Evolutionary conservation across 345 rosid species (phyloP).

Genomic region (Geranium rotundifolium): DNA sequence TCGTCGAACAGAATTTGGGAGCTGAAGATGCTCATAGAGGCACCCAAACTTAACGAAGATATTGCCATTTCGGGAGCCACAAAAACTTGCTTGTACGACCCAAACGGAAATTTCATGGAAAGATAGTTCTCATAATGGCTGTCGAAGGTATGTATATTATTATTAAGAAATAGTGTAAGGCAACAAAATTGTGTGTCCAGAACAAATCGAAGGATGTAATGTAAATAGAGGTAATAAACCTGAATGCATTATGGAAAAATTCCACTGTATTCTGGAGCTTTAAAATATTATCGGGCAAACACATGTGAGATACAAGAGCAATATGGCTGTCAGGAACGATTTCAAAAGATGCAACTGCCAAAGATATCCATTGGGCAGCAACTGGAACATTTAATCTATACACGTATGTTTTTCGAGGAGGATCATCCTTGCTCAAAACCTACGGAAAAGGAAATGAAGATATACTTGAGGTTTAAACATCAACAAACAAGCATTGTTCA

Average conservation of each 20-base stretch:
- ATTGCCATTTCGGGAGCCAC: conserved; percentile 79
- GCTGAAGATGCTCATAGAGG: conserved; percentile 69
- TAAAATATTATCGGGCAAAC: conserved; percentile 45
- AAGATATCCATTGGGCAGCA: conserved; percentile 71
- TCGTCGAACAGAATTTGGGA: conserved; percentile 79
- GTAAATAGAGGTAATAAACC: conserved; percentile 28
- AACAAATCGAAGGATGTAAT: neutral
- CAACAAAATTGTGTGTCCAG: neutral
- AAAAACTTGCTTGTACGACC: conserved; percentile 83
- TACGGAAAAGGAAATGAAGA: conserved; percentile 19
- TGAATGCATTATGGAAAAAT: conserved; percentile 80
- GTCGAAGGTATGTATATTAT: conserved; percentile 20
- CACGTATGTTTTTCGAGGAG: conserved; percentile 75
- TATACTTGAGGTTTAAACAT: neutral
- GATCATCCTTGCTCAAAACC: conserved; percentile 87
- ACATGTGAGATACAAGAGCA: conserved; percentile 66
- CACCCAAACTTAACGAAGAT: conserved; percentile 63
- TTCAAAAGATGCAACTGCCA: conserved; percentile 85
- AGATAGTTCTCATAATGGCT: conserved; percentile 91
- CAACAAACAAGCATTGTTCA: neutral
- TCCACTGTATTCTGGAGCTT: conserved; percentile 69
- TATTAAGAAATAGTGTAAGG: conserved; percentile 13
- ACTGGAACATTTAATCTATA: conserved; percentile 77
- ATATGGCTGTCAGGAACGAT: conserved; percentile 60
- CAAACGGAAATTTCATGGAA: conserved; percentile 80